phyloP scores from a whole-genome alignment of 73 alveolate species.

The Tetrahymena borealis region DNA sequence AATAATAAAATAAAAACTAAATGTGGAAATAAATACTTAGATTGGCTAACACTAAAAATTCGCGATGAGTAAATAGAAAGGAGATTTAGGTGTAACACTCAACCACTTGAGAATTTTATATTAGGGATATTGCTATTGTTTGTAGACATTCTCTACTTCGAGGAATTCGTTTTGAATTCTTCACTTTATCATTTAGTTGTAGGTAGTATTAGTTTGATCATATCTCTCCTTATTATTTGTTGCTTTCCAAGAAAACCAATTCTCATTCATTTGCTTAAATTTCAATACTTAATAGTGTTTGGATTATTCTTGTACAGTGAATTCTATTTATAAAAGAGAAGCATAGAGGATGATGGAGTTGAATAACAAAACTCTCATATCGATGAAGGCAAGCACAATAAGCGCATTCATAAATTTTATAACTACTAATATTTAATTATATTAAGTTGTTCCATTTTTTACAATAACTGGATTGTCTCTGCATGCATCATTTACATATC shows the following conservation, averaged over 20 bases:
- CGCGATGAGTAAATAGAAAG: background rate
- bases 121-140: background rate
- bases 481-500: background rate
- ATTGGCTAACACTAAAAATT: background rate
- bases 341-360: background rate
- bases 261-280: background rate
- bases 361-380: background rate
- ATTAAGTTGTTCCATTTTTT: background rate
- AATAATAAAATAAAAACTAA: background rate
- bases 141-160: background rate
- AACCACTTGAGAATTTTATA: background rate
- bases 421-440: background rate
- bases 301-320: background rate
- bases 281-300: background rate
- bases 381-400: background rate
- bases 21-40: background rate
- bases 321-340: background rate
- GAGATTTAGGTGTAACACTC: background rate
- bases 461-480: background rate
- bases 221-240: background rate
- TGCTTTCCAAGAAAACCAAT: background rate
- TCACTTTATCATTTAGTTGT: background rate
- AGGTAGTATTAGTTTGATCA: background rate
- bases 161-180: background rate
- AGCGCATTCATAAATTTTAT: background rate